Conservation (phyloP, 2,329 filamentous ascomycete species). For the Alternaria conjuncta region DNA sequence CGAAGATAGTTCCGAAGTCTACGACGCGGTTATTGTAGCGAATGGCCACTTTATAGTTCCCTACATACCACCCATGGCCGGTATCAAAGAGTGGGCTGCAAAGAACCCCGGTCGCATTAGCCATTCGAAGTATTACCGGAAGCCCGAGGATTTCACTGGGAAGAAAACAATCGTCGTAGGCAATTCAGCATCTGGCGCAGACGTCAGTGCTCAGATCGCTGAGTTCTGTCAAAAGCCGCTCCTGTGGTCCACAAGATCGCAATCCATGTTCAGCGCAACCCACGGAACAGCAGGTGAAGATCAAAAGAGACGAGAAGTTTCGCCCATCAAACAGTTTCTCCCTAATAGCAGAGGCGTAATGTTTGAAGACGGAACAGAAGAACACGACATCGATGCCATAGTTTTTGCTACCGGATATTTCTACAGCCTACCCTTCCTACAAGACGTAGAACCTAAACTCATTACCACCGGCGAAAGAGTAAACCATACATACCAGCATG, state of each 20-base stretch:
- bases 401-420: slow-evolving; percentile 92
- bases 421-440: slow-evolving; percentile 78
- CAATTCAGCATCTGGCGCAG: slow-evolving; percentile 81
- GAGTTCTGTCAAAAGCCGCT: slow-evolving; percentile 64
- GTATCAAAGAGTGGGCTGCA: slow-evolving; percentile 51
- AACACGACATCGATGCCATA: slow-evolving; percentile 73
- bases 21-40: slow-evolving; percentile 59
- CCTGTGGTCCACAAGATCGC: slow-evolving; percentile 50
- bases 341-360: slow-evolving; percentile 66
- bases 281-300: slow-evolving; percentile 27
- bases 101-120: slow-evolving; percentile 49
- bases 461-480: slow-evolving; percentile 74
- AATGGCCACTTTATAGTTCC: slow-evolving; percentile 58
- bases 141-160: slow-evolving; percentile 64
- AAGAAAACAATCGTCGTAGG: slow-evolving; percentile 84
- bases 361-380: slow-evolving; percentile 70
- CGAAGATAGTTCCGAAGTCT: slow-evolving; percentile 55
- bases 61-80: slow-evolving; percentile 51
- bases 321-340: slow-evolving; percentile 62
- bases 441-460: slow-evolving; percentile 62
- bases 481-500: slow-evolving; percentile 75
- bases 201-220: slow-evolving; percentile 80
- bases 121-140: slow-evolving; percentile 79
- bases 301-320: slow-evolving; percentile 61
- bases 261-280: slow-evolving; percentile 20